A percentile compares a stretch with the other conserved stretches of the same genome.
Conservation (phyloP, 2,329 filamentous ascomycete species). For the Aspergillus sp. region DNA sequence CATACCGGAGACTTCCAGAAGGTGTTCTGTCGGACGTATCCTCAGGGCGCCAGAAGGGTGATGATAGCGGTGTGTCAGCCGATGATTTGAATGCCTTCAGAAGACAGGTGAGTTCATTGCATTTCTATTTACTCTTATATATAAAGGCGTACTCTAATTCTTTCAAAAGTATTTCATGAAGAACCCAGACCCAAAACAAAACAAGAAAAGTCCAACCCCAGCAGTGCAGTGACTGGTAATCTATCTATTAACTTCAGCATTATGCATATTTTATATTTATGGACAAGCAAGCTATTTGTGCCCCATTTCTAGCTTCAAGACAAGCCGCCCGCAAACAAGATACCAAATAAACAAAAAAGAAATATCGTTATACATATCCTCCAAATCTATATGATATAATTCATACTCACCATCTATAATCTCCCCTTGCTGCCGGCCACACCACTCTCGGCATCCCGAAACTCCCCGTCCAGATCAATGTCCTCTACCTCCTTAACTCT, state of each 20-base stretch:
- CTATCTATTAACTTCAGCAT: not conserved
- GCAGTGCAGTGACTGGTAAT: not conserved
- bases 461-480: slow-evolving; percentile 32
- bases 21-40: slow-evolving; percentile 36
- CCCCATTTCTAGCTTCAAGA: not conserved
- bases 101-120: slow-evolving; percentile 42
- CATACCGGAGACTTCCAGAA: slow-evolving; percentile 72
- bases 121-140: not conserved
- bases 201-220: not conserved
- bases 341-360: not conserved
- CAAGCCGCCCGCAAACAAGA: not conserved
- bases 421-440: slow-evolving; percentile 16
- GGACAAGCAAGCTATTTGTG: not conserved
- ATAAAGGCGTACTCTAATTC: not conserved
- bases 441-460: not conserved
- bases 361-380: not conserved
- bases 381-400: not conserved
- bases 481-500: slow-evolving; percentile 38
- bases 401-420: slow-evolving; percentile 7
- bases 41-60: slow-evolving; percentile 33
- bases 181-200: not conserved
- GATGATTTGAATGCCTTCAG: slow-evolving; percentile 69
- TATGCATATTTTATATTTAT: not conserved
- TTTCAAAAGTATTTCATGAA: slow-evolving; percentile 1
- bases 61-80: slow-evolving; percentile 51